Base-by-base conservation (phyloP, 139 green algal genomes). In the Chlamydomonas urium region DNA sequence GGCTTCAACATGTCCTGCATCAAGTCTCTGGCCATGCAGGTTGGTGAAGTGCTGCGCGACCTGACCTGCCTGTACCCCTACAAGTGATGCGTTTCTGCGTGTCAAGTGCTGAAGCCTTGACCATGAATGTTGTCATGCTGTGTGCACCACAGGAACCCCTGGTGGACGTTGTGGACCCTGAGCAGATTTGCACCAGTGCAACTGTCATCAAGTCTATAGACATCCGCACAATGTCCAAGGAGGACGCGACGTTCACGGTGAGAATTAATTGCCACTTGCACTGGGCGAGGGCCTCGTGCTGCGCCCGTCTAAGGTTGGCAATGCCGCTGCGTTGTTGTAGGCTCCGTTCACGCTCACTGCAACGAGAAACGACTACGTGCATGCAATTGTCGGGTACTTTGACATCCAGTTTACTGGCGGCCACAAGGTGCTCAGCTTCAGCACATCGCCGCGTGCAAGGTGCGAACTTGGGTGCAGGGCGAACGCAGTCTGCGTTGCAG, bases 1-100 rank as follows among this genome's bases (percentile, higher is more conserved):
- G 90, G 91, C 38, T 96, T 96, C 78, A 80, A 96, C 81, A 96
- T 97, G 86, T 79, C 63, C 45, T 92, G 82, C 81, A 97, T 98
- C 65, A 85, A 87, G 67, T 28, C 14, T 19, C 34, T 62, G 14
- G 66, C 66, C 17, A 73, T 73, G 66, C 45, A 47, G 63, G 63
- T 57, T 32, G 6, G 61, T 69, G 32, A 8, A 65, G n/a, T n/a
- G n/a, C n/a, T n/a, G n/a, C n/a, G n/a, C n/a, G n/a, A n/a, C n/a
- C n/a, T n/a, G n/a, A n/a, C n/a, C n/a, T n/a, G n/a, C n/a, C n/a
- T n/a, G n/a, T n/a, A n/a, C n/a, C n/a, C n/a, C n/a, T n/a, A n/a
- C n/a, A n/a, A n/a, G n/a, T n/a, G n/a, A n/a, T n/a, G n/a, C n/a
- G n/a, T n/a, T n/a, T n/a, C n/a, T n/a, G n/a, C n/a, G n/a, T n/a